Base-by-base conservation (phyloP, 1,139 yeast species). In the Saccharomyces hybrid region DNA sequence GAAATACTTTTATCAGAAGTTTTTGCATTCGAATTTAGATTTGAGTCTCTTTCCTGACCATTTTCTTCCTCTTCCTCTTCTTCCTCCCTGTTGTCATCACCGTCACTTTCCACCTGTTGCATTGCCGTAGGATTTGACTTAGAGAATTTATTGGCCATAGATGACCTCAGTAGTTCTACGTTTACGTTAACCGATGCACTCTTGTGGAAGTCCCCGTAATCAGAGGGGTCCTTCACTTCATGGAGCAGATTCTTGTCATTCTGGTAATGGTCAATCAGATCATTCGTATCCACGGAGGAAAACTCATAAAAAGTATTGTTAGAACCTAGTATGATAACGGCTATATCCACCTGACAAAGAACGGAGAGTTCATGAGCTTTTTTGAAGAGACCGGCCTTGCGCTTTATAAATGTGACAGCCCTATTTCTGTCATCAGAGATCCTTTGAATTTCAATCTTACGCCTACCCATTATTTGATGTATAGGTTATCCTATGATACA, bases 321-420 rank as follows among this genome's bases (percentile, higher is more conserved):
- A 65, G 82, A 82, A 8, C 96, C 96, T 51, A 90, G 78, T 32
- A 93, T 89, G 28, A 93, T 81, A 32, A 93, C 95, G 1, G 98
- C 93, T 52, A 93, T 78, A 68, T 93, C 99, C 13, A 90, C 96
- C 60, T 89, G 95, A 69, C 98, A 91, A 54, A 93, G 77, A 26
- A 93, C 93, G 0, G 97, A 86, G 57, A 93, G 78, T 72, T 93
- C 99, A 68, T 91, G 95, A 1, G 99, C 99, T 71, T 93, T 93
- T 69, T 93, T 93, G 75, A 93, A 93, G 50, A 93, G 76, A 1
- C 99, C 99, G 0, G 96, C 95, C 71, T 91, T 91, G 54, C 99
- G 80, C 70, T 93, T 93, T 59, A 89, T 89, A 70, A 93, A 93
- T 0, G 99, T 93, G 46, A 86, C 91, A 5, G 95, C 83, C 58